Evolutionary conservation across 305 asterid species (phyloP).

Genomic region (Coffea humblotiana): DNA sequence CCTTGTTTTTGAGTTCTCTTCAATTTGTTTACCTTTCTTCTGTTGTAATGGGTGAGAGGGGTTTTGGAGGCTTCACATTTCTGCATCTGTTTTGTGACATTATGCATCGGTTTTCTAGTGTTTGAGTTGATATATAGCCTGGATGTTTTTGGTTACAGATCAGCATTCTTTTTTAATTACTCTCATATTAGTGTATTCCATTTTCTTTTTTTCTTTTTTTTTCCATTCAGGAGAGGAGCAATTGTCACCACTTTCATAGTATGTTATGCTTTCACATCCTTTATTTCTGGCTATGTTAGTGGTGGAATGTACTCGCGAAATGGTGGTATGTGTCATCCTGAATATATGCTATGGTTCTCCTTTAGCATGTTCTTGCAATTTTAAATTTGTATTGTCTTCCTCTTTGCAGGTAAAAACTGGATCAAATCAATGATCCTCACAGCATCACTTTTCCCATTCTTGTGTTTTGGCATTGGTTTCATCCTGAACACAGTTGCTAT

Average conservation of each 20-base stretch:
- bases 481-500: conserved; percentile 54
- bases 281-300: conserved; percentile 60
- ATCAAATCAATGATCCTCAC: conserved; percentile 56
- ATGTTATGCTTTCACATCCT: conserved; percentile 57
- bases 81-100: not conserved
- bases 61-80: not conserved
- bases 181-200: not conserved
- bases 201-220: not conserved
- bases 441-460: conserved; percentile 56
- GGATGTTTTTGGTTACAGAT: not conserved
- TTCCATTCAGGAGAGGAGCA: conserved; percentile 50
- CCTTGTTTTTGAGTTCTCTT: not conserved
- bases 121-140: not conserved
- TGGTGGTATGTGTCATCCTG: conserved; percentile 43
- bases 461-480: conserved; percentile 59
- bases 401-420: conserved; percentile 51
- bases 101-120: not conserved
- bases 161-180: not conserved
- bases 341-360: not conserved
- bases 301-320: conserved; percentile 62
- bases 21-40: too few relatives aligned
- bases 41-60: not conserved
- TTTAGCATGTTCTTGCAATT: not conserved
- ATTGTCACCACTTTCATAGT: conserved; percentile 55
- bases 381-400: not conserved